Conservation (phyloP, 768 basidiomycete species). For the Mycena floridula region DNA sequence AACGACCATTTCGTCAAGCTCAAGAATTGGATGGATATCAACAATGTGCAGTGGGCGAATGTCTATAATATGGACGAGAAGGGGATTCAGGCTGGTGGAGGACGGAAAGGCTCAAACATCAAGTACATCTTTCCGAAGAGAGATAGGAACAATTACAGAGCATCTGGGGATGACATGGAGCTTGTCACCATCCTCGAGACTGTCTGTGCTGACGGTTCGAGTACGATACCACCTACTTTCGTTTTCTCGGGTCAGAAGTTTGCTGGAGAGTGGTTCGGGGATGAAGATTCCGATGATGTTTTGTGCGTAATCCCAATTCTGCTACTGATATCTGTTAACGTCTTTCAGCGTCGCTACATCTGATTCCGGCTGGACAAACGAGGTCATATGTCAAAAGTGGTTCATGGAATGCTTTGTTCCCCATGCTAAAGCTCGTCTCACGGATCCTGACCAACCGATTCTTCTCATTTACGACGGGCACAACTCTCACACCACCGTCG, state of each 20-base stretch:
- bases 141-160: conserved; percentile 11
- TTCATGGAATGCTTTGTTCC: too few relatives aligned
- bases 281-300: too few relatives aligned
- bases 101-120: conserved; percentile 11
- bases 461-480: too few relatives aligned
- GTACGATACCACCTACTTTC: conserved; percentile 17
- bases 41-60: conserved; percentile 23
- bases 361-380: too few relatives aligned
- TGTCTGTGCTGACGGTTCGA: conserved; percentile 26
- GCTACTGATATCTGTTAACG: too few relatives aligned
- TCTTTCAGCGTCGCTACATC: too few relatives aligned
- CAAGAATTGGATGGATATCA: conserved; percentile 9
- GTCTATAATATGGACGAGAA: conserved; percentile 33
- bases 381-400: too few relatives aligned
- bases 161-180: conserved; percentile 28
- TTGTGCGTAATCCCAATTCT: too few relatives aligned
- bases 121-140: conserved; percentile 15
- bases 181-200: conserved; percentile 36
- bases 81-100: conserved; percentile 25
- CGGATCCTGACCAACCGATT: too few relatives aligned
- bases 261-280: not conserved
- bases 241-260: conserved; percentile 14
- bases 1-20: conserved; percentile 15
- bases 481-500: too few relatives aligned
- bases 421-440: too few relatives aligned